Evolutionary conservation across 139 green algal species (phyloP), one percentile per base, ranked within the genome.

Genomic region (Pleodorina starrii): DNA sequence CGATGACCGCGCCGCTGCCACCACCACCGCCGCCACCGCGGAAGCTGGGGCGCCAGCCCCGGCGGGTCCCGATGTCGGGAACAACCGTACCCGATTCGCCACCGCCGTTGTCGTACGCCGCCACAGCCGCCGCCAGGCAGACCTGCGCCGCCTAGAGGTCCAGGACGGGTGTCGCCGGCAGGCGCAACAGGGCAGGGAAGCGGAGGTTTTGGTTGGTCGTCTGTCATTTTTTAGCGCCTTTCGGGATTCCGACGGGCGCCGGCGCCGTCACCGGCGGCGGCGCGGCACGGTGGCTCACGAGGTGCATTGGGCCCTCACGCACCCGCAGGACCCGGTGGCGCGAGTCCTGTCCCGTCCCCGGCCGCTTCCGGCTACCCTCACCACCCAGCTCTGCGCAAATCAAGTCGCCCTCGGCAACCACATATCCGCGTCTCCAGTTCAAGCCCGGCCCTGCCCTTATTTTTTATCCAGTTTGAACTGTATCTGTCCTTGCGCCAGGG

Each of bases 41-140:
- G 48, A 57, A 57, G 11, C 12, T 12, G 12, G 10, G 11, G n/a
- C n/a, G n/a, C n/a, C 29, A 66, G 17, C 63, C 29, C 21, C n/a
- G 16, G 17, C 19, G 29, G 12, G 21, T 23, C 17, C 35, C 21
- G 32, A 76, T 46, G 35, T 76, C 68, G 21, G 68, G 68, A 3
- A 76, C 35, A 10, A 76, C 68, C 5, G 44, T 23, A 32, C 72
- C 72, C 11, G 74, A 21, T 6, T 66, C 44, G 46, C 3, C 44
- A 27, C 43, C 42, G 19, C 42, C 42, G 43, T 48, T 46, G 74
- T 82, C 74, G 74, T 82, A 63, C 76, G 76, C 14, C 19, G 76
- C 76, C 48, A 84, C 48, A n/a, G 76, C 76, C 76, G 76, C 76
- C 48, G 76, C 76, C 48, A 84, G 21, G 76, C 76, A 84, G 29